phyloP scores from a whole-genome alignment of 1,139 yeast genomes.

The Meyerozyma smithsonii region DNA sequence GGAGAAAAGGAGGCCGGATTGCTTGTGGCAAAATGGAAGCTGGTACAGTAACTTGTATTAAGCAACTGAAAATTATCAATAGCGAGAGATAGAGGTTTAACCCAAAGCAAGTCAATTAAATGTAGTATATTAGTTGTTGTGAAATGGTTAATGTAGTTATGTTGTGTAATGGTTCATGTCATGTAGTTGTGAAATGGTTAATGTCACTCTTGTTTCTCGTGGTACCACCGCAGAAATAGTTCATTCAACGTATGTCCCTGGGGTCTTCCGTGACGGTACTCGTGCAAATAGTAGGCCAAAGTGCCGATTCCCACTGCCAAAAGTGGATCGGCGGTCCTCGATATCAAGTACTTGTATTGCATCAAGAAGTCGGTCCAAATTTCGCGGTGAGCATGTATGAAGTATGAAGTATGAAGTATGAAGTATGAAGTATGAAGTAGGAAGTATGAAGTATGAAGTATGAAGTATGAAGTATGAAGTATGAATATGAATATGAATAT shows the following conservation, averaged over 20 bases:
- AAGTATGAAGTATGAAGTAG: no score
- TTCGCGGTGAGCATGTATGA: not conserved
- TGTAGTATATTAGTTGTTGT: not conserved
- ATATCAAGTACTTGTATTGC: slow-evolving; percentile 38
- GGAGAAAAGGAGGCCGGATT: slow-evolving; percentile 22
- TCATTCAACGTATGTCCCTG: slow-evolving; percentile 57
- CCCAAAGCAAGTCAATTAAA: not conserved
- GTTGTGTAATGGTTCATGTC: no score
- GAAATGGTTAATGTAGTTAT: not conserved
- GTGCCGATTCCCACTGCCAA: slow-evolving; percentile 57
- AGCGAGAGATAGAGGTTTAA: not conserved
- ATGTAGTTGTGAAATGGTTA: not conserved
- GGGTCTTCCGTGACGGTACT: slow-evolving; percentile 47
- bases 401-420: no score
- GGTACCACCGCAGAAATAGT: slow-evolving; percentile 30
- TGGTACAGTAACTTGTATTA: no score
- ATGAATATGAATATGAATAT: no score
- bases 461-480: no score
- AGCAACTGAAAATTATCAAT: no score
- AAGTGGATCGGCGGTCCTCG: slow-evolving; percentile 49
- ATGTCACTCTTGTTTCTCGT: not conserved
- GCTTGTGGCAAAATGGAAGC: not conserved
- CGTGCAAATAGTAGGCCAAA: slow-evolving; percentile 57
- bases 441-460: no score
- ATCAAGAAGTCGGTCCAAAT: slow-evolving; percentile 7